Base-by-base conservation (phyloP, 495 filamentous ascomycete genomes). In the Lepraria neglecta region DNA sequence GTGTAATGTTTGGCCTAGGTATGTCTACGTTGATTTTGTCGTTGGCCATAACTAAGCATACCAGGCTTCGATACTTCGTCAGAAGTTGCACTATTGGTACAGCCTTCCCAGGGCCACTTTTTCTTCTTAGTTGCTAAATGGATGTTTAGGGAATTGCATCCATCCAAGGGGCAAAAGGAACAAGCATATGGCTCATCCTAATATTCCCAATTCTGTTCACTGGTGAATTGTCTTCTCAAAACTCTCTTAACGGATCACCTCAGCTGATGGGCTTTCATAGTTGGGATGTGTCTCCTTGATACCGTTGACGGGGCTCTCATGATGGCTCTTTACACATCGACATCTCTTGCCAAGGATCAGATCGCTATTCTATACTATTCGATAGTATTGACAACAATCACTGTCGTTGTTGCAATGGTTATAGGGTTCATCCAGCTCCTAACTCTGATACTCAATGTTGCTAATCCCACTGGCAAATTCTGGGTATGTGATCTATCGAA, bases 341-440 rank as follows among this genome's bases (percentile, higher is more conserved):
- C 87, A 38, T 76, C 80, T 7, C 79, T 89, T 53, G 84, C 88
- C 3, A 74, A 87, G 50, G 94, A 97, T 67, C 79, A 80, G 0
- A 85, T 97, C 45, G 91, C 92, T 15, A 89, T 96, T 57, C 71
- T 96, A 12, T 97, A 97, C 75, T 97, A 96, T 77, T 94, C 89
- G 15, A 92, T 95, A 68, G 88, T 96, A 3, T 76, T 97, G 19
- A 96, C 90, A 0, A 80, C 80, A 1, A 79, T 96, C 60, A 96
- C 92, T 2, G 87, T 97, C n/a, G 72, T 90, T 12, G 92, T 97
- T 14, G 89, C 92, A 24, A 78, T 88, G 9, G 81, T 89, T 27
- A 95, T 97, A 67, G 92, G 92, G 43, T 74, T 87, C 9, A 87
- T 97, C 50, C 92, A 97, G 72, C 68, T 96, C 1, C 74, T 97